Conservation (phyloP, 805 yeast species). For the Peterozyma xylosa region DNA sequence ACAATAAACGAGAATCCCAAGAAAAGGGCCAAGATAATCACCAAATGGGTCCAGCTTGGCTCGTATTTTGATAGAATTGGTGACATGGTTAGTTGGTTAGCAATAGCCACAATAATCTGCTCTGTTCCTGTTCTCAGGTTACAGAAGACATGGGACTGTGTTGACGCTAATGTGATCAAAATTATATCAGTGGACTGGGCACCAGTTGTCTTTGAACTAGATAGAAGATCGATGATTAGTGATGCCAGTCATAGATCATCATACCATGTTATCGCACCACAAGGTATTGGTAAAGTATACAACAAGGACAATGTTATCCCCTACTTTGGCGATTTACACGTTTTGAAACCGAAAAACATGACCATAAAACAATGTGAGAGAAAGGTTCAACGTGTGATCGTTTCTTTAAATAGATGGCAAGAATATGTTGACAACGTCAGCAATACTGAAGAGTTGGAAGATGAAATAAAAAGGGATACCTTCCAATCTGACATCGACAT, state of each 20-base stretch:
- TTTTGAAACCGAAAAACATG: conserved; percentile 32
- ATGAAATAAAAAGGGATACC: conserved; percentile 5
- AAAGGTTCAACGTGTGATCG: conserved; percentile 58
- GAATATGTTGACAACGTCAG: conserved; percentile 48
- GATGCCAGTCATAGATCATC: conserved; percentile 51
- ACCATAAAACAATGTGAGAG: conserved; percentile 52
- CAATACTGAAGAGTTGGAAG: conserved; percentile 28
- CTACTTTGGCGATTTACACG: conserved; percentile 79
- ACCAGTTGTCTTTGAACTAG: conserved; percentile 84
- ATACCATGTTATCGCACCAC: conserved; percentile 75
- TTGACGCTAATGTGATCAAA: conserved; percentile 51
- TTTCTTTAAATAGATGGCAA: conserved; percentile 79
- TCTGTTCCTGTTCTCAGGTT: conserved; percentile 77
- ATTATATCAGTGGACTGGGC: conserved; percentile 80
- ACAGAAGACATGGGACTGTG: conserved; percentile 65
- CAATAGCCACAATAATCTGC: conserved; percentile 76
- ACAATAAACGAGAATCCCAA: conserved; percentile 23
- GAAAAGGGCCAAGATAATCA: conserved; percentile 56
- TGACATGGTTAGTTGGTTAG: conserved; percentile 92
- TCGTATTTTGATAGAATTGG: conserved; percentile 70
- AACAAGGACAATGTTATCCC: conserved; percentile 78
- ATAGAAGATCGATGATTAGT: conserved; percentile 59
- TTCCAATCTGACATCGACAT: conserved; percentile 17
- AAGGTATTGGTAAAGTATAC: conserved; percentile 73
- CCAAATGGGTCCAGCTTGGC: conserved; percentile 84